Percentiles rank a stretch among this genome's conserved stretches.
Conservation (phyloP, 1,284 basidiomycete genomes). For the Neolentinus lepideus region DNA sequence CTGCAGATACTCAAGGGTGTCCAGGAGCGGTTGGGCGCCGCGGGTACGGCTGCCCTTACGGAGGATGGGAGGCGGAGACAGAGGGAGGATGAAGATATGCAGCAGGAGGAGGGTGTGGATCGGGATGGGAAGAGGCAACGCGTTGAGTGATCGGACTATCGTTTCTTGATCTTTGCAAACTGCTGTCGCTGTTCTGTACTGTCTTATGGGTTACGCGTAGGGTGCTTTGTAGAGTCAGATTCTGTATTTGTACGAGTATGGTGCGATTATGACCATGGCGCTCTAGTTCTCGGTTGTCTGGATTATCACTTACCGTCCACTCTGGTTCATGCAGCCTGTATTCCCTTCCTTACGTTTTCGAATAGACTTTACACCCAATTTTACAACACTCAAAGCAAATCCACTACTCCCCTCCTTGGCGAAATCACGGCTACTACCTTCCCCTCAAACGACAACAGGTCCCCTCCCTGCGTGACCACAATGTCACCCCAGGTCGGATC, state of each 20-base stretch:
- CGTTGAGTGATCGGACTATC: constrained; percentile 13
- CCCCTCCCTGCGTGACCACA: constrained; percentile 52
- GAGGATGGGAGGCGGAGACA: constrained; percentile 16
- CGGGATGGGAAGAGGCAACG: constrained; percentile 21
- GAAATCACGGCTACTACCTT: constrained; percentile 42
- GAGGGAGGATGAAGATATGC: constrained; percentile 9
- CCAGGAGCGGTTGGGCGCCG: constrained; percentile 12
- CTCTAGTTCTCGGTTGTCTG: no score
- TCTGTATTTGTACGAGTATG: background rate
- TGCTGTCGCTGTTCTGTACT: background rate
- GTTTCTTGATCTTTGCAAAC: background rate
- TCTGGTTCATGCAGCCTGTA: no score
- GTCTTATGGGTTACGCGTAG: background rate
- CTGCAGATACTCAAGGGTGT: constrained; percentile 40
- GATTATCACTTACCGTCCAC: no score
- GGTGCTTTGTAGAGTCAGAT: background rate
- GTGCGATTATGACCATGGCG: no score
- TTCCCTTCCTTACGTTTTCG: no score
- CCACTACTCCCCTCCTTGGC: background rate
- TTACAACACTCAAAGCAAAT: background rate
- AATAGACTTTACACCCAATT: no score
- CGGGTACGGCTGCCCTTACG: constrained; percentile 7
- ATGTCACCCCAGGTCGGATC: constrained; percentile 32
- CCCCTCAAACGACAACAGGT: constrained; percentile 37
- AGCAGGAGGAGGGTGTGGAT: constrained; percentile 11